A percentile compares a stretch with the other conserved stretches of the same genome.
phyloP scores from a whole-genome alignment of 495 filamentous ascomycete genomes.

The Talaromyces wortmannii region DNA sequence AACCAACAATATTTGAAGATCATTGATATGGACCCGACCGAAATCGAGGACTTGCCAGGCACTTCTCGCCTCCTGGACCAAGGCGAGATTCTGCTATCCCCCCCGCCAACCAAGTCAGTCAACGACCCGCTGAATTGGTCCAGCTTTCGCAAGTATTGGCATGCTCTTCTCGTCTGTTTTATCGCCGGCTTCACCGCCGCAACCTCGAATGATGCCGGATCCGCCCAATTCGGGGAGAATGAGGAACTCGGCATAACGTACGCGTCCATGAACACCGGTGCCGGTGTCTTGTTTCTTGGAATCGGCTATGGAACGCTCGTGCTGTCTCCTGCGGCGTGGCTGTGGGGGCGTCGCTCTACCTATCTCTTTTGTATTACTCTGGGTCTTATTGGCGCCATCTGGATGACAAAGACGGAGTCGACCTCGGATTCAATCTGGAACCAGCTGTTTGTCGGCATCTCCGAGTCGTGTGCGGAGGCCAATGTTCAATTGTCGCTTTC shows the following conservation, averaged over 20 bases:
- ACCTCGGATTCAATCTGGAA: conserved; percentile 18
- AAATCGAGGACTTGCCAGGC: conserved; percentile 7
- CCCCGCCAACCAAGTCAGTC: conserved; percentile 39
- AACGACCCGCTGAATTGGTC: conserved; percentile 51
- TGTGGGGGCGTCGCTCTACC: conserved; percentile 16
- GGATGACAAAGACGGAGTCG: conserved; percentile 11
- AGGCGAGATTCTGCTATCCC: conserved; percentile 39
- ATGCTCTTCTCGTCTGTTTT: conserved; percentile 15
- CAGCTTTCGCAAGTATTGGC: conserved; percentile 30
- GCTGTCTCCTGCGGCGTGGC: conserved; percentile 13
- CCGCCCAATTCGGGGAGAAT: conserved; percentile 18
- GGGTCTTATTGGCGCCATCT: conserved; percentile 15
- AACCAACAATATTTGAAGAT: background rate
- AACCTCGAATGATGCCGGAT: conserved; percentile 19
- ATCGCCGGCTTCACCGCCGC: conserved; percentile 19
- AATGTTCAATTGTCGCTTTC: conserved; percentile 19
- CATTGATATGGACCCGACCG: background rate
- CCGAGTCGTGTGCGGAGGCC: conserved; percentile 20
- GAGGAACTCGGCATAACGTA: conserved; percentile 14
- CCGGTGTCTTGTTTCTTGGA: conserved; percentile 17
- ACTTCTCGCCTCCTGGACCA: conserved; percentile 12
- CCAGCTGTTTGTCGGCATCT: conserved; percentile 20
- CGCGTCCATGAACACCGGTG: conserved; percentile 15
- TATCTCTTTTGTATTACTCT: conserved; percentile 17
- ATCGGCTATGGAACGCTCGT: conserved; percentile 18